A percentile compares a stretch with the other conserved stretches of the same genome.
These are phyloP conservation scores for Davidsoniella neocaledoniae DNA, from an alignment of 2,329 filamentous ascomycete species.

Conservation along the genomic window DNA sequence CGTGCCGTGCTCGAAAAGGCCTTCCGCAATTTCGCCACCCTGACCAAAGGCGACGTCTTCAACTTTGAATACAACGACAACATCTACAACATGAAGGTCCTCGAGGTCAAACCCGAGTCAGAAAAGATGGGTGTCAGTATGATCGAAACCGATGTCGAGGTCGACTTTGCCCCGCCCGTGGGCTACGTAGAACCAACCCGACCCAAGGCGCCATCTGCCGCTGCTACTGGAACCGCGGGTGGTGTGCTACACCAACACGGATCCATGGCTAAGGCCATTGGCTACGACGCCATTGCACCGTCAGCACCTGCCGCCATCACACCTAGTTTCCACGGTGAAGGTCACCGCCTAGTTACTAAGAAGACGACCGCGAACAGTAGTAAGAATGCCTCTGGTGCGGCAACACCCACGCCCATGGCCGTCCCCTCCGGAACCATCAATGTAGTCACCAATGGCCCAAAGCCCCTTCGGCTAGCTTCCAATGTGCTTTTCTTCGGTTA, in stretches of 20 bases:
- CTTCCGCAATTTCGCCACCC: slow-evolving; percentile 85
- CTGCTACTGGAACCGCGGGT: slow-evolving; percentile 56
- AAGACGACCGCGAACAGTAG: slow-evolving; percentile 49
- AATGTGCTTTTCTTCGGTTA: slow-evolving; percentile 97
- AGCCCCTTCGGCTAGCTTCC: slow-evolving; percentile 64
- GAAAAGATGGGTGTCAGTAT: slow-evolving; percentile 80
- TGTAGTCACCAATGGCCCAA: slow-evolving; percentile 33
- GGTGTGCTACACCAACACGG: slow-evolving; percentile 70
- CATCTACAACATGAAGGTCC: slow-evolving; percentile 77
- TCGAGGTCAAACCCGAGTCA: slow-evolving; percentile 79
- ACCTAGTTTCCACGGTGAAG: slow-evolving; percentile 64
- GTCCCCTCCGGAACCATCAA: background rate
- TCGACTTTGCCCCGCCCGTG: slow-evolving; percentile 87
- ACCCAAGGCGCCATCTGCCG: slow-evolving; percentile 20
- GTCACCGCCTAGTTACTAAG: slow-evolving; percentile 56
- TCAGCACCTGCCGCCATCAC: slow-evolving; percentile 49
- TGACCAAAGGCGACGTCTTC: slow-evolving; percentile 88
- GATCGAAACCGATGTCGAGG: slow-evolving; percentile 88
- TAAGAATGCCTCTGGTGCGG: slow-evolving; percentile 59
- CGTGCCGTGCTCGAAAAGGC: slow-evolving; percentile 94
- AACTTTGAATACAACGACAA: slow-evolving; percentile 95
- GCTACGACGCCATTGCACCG: slow-evolving; percentile 81
- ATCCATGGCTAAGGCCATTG: slow-evolving; percentile 95
- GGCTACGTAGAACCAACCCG: slow-evolving; percentile 82
- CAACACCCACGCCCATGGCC: slow-evolving; percentile 29